Evolutionary conservation across 176 grass and related monocot species (phyloP).

Genomic region (Calamus simplicifolius): DNA sequence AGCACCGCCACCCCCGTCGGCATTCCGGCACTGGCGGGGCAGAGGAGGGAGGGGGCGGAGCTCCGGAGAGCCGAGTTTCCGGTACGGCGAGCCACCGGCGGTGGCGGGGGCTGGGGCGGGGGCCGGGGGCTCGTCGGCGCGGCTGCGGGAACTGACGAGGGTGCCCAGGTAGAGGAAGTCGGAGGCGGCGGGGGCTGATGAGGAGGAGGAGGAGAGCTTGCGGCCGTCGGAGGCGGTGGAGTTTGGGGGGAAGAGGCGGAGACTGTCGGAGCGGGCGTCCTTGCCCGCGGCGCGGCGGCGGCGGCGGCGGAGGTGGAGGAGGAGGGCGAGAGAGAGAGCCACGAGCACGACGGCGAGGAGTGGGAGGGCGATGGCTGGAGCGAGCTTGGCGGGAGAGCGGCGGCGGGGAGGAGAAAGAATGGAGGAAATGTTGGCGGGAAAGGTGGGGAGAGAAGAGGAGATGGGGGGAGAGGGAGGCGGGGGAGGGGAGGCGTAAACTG

Average conservation of each 20-base stretch:
- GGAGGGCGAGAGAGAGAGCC: constrained; percentile 36
- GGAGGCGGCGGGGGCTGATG: constrained; percentile 34
- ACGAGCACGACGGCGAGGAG: constrained; percentile 35
- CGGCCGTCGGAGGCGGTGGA: constrained; percentile 35
- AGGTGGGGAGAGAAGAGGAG: constrained; percentile 21
- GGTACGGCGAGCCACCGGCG: too few species aligned
- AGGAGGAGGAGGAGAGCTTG: constrained; percentile 48
- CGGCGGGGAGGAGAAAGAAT: constrained; percentile 9
- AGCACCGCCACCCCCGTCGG: constrained; percentile 24
- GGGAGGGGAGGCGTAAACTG: too few species aligned
- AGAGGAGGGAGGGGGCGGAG: constrained; percentile 55
- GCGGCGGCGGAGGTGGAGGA: constrained; percentile 25
- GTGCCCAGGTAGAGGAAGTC: constrained; percentile 64
- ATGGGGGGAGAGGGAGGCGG: not conserved
- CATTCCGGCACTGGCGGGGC: constrained; percentile 28
- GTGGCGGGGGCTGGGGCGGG: constrained; percentile 10
- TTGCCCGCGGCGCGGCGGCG: not conserved
- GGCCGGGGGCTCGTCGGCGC: too few species aligned
- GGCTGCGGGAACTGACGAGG: not conserved
- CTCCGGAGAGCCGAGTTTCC: constrained; percentile 34
- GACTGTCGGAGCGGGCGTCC: not conserved
- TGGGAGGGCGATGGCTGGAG: constrained; percentile 38
- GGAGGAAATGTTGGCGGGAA: not conserved
- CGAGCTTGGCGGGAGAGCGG: constrained; percentile 8
- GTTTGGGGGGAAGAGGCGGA: not conserved